Percentiles rank a stretch among this genome's conserved stretches.
Evolutionary conservation across 2,329 filamentous ascomycete species (phyloP).

Genomic region (Ophiocordyceps camponoti-rufipedis): DNA sequence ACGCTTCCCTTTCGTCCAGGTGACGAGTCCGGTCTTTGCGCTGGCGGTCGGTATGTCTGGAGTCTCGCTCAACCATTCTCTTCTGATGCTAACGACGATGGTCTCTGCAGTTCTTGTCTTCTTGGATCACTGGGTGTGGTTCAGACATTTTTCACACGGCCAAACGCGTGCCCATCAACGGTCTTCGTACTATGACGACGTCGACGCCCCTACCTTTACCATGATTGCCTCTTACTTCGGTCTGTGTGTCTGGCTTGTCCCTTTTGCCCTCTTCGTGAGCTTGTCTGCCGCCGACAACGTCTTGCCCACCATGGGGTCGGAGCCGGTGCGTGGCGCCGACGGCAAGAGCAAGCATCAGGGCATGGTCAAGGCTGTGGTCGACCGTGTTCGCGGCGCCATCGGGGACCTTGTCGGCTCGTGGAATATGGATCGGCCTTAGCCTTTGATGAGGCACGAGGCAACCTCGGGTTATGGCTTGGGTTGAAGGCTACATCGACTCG

Average conservation of each 20-base stretch:
- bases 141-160: constrained; percentile 66
- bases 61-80: neutral
- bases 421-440: constrained; percentile 6
- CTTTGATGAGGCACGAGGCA: neutral
- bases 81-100: neutral
- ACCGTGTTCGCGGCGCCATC: constrained; percentile 34
- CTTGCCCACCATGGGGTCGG: constrained; percentile 72
- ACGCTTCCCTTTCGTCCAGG: constrained; percentile 57
- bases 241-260: constrained; percentile 89
- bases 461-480: too few species aligned
- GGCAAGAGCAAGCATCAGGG: constrained; percentile 38
- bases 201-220: constrained; percentile 61
- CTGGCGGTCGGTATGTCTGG: constrained; percentile 53
- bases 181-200: constrained; percentile 43
- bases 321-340: constrained; percentile 26
- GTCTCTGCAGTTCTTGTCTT: constrained; percentile 50
- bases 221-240: constrained; percentile 95
- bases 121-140: constrained; percentile 89
- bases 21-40: constrained; percentile 76
- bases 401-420: constrained; percentile 21
- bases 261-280: constrained; percentile 88
- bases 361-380: constrained; percentile 48
- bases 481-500: neutral
- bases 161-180: constrained; percentile 39
- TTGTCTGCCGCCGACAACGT: constrained; percentile 90